Evolutionary conservation across 495 filamentous ascomycete species (phyloP), one percentile per base, ranked within the genome.

Genomic region (Acidiella bohemica): DNA sequence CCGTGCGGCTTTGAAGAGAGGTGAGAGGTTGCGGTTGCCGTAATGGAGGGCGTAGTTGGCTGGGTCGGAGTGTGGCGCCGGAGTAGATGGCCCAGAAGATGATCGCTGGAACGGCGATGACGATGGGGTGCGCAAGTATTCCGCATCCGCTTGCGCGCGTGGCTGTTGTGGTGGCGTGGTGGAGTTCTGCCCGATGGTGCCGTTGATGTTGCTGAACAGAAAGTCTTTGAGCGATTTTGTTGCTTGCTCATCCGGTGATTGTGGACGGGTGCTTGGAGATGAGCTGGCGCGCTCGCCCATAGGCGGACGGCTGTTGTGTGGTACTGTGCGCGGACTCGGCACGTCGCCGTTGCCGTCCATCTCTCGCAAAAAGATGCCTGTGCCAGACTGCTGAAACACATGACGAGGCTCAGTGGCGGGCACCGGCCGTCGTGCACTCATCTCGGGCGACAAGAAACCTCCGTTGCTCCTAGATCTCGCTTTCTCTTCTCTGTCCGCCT

Each of bases 401-500:
- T 67, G 45, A 4, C 41, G 36, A 6, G 44, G 49, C 22, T 49
- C 39, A 4, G 44, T 49, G 7, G 45, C 45, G 16, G 49, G 49
- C 7, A 30, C 13, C 12, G 41, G 31, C 17, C 34, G 33, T 11
- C 32, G 32, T 17, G 40, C 10, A 11, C 49, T 49, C 30, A 42
- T 50, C 17, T 49, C 41, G 54, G 68, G 47, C 39, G 50, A 42
- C 12, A 34, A 37, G 14, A 34, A 16, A 32, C 16, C 21, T 25
- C 29, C 39, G 14, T 14, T 27, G 32, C 46, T 44, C 4, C 21
- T 30, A 12, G 25, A 50, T 22, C 72, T 64, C 25, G 76, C 78
- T 53, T 75, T 81, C 51, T 85, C 78, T 44, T 80, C 77, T 29
- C 79, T 70, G 49, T 92, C 81, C 28, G 84, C 84, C 41, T 77